Conservation (phyloP, 352 stramenopile genomes). For the Pythium phragmitis region DNA sequence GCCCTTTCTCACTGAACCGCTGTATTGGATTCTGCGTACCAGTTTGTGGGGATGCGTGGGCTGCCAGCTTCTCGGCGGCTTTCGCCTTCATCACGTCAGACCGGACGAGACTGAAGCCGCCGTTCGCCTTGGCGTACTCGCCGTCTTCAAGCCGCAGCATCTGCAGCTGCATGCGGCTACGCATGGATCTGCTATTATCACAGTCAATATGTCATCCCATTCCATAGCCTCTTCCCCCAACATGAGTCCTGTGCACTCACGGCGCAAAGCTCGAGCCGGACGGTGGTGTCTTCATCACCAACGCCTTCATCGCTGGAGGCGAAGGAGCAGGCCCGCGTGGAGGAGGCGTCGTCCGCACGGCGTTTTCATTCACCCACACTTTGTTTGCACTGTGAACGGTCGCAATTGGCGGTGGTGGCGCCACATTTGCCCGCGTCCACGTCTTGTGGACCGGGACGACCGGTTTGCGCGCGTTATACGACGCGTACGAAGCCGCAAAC, state of each 20-base stretch:
- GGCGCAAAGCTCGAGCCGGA: conserved; percentile 14
- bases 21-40: neutral
- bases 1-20: neutral
- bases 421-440: conserved; percentile 36
- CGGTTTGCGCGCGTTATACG: conserved; percentile 10
- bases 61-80: neutral
- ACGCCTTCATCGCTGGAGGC: conserved; percentile 35
- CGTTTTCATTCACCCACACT: conserved; percentile 43
- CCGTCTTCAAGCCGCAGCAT: conserved; percentile 62
- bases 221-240: neutral
- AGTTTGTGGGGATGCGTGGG: neutral
- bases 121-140: conserved; percentile 71
- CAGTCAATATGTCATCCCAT: neutral
- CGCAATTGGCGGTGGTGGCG: neutral
- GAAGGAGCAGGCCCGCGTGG: conserved; percentile 15
- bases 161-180: conserved; percentile 50
- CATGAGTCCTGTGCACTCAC: conserved; percentile 12
- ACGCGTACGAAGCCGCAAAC: conserved; percentile 1
- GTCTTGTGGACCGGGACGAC: conserved; percentile 36
- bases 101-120: conserved; percentile 70
- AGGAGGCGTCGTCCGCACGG: neutral
- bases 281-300: neutral
- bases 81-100: conserved; percentile 44
- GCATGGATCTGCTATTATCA: conserved; percentile 24
- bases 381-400: conserved; percentile 44